Conservation (phyloP, 192 early-diverging fungal genomes). For the Entrophospora sp. region DNA sequence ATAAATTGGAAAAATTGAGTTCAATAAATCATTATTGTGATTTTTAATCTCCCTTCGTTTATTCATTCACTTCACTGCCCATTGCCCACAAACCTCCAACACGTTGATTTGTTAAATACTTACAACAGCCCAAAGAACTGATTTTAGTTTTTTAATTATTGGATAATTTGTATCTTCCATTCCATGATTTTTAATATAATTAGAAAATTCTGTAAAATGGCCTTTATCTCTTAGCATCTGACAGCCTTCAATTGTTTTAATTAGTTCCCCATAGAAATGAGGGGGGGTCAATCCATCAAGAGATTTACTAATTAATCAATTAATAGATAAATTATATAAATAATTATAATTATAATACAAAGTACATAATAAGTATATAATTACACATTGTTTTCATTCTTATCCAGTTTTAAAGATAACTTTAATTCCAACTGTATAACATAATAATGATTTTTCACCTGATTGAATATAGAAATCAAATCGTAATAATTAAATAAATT, state of each 20-base stretch:
- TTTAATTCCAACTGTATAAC: conserved; percentile 56
- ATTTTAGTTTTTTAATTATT: conserved; percentile 49
- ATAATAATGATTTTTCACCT: conserved; percentile 56
- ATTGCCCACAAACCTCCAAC: no score
- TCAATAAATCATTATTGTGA: no score
- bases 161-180: conserved; percentile 28
- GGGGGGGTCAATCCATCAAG: conserved; percentile 40
- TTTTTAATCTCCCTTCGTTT: no score
- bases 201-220: conserved; percentile 55
- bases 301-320: conserved; percentile 24
- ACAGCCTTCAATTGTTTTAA: conserved; percentile 66
- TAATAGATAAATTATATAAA: no score
- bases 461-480: no score
- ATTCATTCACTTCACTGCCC: no score
- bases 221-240: conserved; percentile 47
- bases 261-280: conserved; percentile 73
- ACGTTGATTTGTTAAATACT: no score
- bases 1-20: no score
- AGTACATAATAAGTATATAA: neutral
- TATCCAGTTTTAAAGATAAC: conserved; percentile 27
- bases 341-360: neutral
- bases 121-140: conserved; percentile 71
- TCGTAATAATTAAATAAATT: conserved; percentile 27
- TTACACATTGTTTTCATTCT: neutral
- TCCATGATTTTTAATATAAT: conserved; percentile 43